phyloP scores from a whole-genome alignment of 352 stramenopile species.

The Phytophthora pseudosyringae region DNA sequence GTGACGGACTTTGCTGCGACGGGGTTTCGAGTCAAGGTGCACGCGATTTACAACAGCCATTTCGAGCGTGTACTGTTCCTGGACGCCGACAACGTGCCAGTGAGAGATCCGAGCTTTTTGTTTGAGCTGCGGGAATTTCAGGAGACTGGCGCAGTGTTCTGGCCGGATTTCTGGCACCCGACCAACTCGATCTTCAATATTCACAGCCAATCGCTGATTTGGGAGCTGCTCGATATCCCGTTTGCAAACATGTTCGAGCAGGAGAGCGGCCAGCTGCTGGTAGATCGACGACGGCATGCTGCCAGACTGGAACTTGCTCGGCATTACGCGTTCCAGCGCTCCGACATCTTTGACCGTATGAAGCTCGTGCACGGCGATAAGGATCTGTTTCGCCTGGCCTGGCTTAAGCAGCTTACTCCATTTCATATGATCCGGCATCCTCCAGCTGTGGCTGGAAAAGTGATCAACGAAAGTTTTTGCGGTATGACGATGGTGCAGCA shows the following conservation, averaged over 20 bases:
- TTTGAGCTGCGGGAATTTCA: conserved; percentile 45
- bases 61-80: conserved; percentile 54
- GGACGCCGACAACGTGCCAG: conserved; percentile 59
- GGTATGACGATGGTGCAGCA: conserved; percentile 57
- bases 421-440: conserved; percentile 50
- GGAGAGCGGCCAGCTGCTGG: conserved; percentile 60
- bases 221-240: conserved; percentile 47
- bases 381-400: conserved; percentile 59
- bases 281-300: conserved; percentile 39
- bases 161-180: conserved; percentile 72
- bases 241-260: conserved; percentile 71
- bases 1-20: conserved; percentile 36
- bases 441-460: conserved; percentile 42
- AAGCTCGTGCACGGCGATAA: conserved; percentile 59
- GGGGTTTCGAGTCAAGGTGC: conserved; percentile 53
- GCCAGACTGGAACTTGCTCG: conserved; percentile 37
- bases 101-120: conserved; percentile 49
- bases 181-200: conserved; percentile 66
- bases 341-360: conserved; percentile 33
- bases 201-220: conserved; percentile 52
- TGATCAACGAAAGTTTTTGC: conserved; percentile 45
- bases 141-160: conserved; percentile 60
- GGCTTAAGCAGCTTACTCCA: conserved; percentile 47
- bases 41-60: conserved; percentile 51
- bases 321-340: conserved; percentile 44